A percentile compares a stretch with the other conserved stretches of the same genome.
Conservation (phyloP, 2,329 filamentous ascomycete genomes). For the Leptoxyphium fumago region DNA sequence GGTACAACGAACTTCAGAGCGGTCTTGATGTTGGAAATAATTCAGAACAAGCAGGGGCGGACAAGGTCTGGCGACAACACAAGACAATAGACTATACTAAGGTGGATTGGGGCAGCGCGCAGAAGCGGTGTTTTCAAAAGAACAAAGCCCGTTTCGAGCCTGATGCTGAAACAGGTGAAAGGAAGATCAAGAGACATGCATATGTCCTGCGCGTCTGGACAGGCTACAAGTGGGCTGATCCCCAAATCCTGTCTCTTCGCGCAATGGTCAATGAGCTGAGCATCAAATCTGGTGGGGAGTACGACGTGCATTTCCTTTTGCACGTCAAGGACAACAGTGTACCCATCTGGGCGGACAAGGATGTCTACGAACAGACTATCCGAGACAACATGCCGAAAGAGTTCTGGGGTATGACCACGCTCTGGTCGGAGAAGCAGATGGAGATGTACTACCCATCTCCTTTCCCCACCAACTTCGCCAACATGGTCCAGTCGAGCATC, state of each 20-base stretch:
- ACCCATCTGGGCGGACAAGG: constrained; percentile 64
- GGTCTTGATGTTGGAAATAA: constrained; percentile 34
- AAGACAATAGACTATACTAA: constrained; percentile 30
- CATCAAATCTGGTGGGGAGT: constrained; percentile 69
- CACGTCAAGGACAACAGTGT: constrained; percentile 66
- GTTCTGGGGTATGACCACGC: constrained; percentile 72
- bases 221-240: constrained; percentile 60
- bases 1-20: constrained; percentile 29
- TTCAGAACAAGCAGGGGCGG: constrained; percentile 29
- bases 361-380: constrained; percentile 52
- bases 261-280: constrained; percentile 72
- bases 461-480: constrained; percentile 56
- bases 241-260: constrained; percentile 68
- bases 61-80: constrained; percentile 33
- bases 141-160: constrained; percentile 32
- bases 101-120: constrained; percentile 34
- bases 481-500: constrained; percentile 49
- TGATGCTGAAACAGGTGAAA: constrained; percentile 17
- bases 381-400: constrained; percentile 61
- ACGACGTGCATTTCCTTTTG: constrained; percentile 72
- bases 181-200: constrained; percentile 49
- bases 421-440: constrained; percentile 96
- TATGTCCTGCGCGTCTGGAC: constrained; percentile 76
- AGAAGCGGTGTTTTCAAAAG: constrained; percentile 33
- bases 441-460: constrained; percentile 75